Base-by-base conservation (phyloP, 208 protist genomes). In the Trypanosoma boissoni region DNA sequence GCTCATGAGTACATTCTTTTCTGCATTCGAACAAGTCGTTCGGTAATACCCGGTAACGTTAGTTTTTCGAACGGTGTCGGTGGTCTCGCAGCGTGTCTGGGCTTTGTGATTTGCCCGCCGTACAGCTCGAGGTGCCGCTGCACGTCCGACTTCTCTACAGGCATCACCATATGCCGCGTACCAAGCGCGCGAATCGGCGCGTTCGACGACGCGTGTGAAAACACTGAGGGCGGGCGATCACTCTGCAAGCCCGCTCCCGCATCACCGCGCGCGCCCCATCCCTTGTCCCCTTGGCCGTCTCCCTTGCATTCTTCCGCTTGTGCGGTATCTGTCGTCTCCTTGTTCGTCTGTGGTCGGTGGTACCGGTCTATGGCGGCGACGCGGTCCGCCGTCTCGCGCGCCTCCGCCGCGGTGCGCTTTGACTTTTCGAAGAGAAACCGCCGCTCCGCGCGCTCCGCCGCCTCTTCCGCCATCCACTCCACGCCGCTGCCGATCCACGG, bases 171-270 rank as follows among this genome's bases (percentile, higher is more conserved):
- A 74, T 91, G 81, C 51, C 49, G 56, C 34, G 76, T 77, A 37
- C 87, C 87, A 9, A 80, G 83, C 37, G 76, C 80, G 5, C 27
- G 63, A 36, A 94, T 86, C 8, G 87, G 81, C 0, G 60, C 79
- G 55, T 88, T 83, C 7, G 87, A 94, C 7, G 62, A 80, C 24
- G 62, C 72, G 55, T 94, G 87, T 31, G 80, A 89, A 56, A 94
- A 94, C 31, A 94, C 68, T 21, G 87, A 94, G 10, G 64, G 70
- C 12, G 44, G 24, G 10, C 72, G 66, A 28, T 70, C 45, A 21
- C 29, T 41, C 18, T 64, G 56, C 9, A 39, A 23, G 12, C 58
- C 48, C 8, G n/a, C 43, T 23, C 21, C 34, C 29, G 5, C 54
- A 3, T 64, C 53, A 20, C 28, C 10, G 32, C 26, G 16, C 41